phyloP scores from a whole-genome alignment of 1,139 yeast species.

The Hyphopichia pseudoburtonii region DNA sequence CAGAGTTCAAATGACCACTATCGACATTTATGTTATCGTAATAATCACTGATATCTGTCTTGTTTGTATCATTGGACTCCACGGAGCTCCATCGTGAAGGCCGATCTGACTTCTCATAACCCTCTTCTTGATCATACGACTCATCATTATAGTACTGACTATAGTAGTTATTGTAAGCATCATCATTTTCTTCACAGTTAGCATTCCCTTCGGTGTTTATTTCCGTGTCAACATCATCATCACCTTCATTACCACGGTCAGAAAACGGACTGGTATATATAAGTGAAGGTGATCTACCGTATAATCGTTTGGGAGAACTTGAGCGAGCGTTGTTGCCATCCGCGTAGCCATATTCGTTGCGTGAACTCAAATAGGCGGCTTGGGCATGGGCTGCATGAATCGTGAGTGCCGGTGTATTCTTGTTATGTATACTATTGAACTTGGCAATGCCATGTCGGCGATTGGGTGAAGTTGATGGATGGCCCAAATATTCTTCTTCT shows the following conservation, averaged over 20 bases:
- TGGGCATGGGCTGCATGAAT: neutral
- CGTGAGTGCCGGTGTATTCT: conserved; percentile 4
- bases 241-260: conserved; percentile 3
- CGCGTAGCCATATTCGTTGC: conserved; percentile 5
- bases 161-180: neutral
- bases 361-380: conserved; percentile 6
- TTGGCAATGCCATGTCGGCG: conserved; percentile 3
- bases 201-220: neutral
- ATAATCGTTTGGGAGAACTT: conserved; percentile 30
- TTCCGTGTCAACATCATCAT: too few species aligned
- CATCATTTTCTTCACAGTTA: neutral
- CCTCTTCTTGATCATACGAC: conserved; percentile 9
- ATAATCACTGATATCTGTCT: conserved; percentile 11
- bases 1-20: neutral
- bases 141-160: conserved; percentile 1
- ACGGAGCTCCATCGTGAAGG: conserved; percentile 16
- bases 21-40: conserved; percentile 4
- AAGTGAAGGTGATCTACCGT: conserved; percentile 16
- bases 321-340: conserved; percentile 19
- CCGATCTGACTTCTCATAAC: conserved; percentile 8
- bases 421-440: neutral
- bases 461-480: conserved; percentile 1
- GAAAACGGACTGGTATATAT: conserved; percentile 6
- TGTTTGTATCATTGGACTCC: conserved; percentile 13
- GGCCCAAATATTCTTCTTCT: neutral